Base-by-base conservation (phyloP, 2,329 filamentous ascomycete genomes). In the Xylaria sp. region DNA sequence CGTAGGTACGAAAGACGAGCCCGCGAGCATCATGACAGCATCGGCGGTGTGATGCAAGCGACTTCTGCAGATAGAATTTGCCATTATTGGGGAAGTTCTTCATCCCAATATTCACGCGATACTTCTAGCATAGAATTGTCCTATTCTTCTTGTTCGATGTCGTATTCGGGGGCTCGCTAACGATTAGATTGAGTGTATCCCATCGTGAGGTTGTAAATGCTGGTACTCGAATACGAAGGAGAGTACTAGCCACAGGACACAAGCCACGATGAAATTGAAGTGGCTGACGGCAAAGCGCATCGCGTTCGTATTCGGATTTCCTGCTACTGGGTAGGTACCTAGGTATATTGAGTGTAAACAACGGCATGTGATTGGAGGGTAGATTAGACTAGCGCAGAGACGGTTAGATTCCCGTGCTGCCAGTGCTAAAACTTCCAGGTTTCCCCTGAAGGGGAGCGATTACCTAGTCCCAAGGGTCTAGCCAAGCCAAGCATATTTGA, bases 231-330 rank as follows among this genome's bases (percentile, higher is more conserved):
- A 64, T 67, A 63, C 54, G 52, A 28, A 6, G 25, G 23, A 23
- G 28, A 6, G 25, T 31, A 63, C 15, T 41, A 52, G 63, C 67
- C 63, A 69, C 63, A 60, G 15, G 25, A 51, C 4, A 18, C 10
- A 63, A 52, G 56, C 62, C 62, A 63, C 65, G 13, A 15, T 39
- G 3, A 20, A 2, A 12, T 39, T 1, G 4, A 48, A 46, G 63
- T 66, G 67, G 63, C 63, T 56, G 50, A 23, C 46, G 7, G 20
- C n/a, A 13, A 31, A 6, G 8, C 20, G 28, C 46, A 65, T 69
- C 71, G 71, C 66, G 63, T 72, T 72, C 71, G 71, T 72, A 72
- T 72, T 72, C 71, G 71, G 71, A 66, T 71, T 44, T 3, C 34
- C 25, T 2, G 9, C n/a, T 1, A 48, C 63, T 66, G 55, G 63